These are phyloP conservation scores for Aspergillus diversus DNA, from an alignment of 495 filamentous ascomycete genomes.

Conservation along the genomic window DNA sequence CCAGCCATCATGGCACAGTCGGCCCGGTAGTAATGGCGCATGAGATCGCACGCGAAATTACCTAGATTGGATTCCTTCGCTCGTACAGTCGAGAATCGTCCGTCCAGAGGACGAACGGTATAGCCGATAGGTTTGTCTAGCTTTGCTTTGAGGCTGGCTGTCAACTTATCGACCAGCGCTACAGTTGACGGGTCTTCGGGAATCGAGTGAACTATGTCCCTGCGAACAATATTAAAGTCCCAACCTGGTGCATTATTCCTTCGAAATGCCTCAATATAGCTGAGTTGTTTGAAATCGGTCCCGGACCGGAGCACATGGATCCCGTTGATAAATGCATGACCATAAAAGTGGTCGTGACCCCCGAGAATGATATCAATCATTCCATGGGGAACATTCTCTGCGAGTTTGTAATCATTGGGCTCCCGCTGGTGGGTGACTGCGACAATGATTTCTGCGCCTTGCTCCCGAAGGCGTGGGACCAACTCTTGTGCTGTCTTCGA, in stretches of 20 bases:
- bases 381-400: slow-evolving; percentile 64
- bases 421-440: slow-evolving; percentile 84
- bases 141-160: slow-evolving; percentile 69
- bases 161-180: slow-evolving; percentile 66
- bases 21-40: slow-evolving; percentile 76
- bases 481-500: slow-evolving; percentile 70
- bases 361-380: slow-evolving; percentile 83
- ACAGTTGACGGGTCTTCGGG: slow-evolving; percentile 60
- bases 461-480: slow-evolving; percentile 66
- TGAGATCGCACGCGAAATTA: slow-evolving; percentile 89
- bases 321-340: slow-evolving; percentile 72
- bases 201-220: slow-evolving; percentile 70
- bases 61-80: slow-evolving; percentile 78
- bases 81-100: slow-evolving; percentile 81
- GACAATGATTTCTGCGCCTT: slow-evolving; percentile 81
- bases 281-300: slow-evolving; percentile 87
- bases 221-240: slow-evolving; percentile 76
- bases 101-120: slow-evolving; percentile 78
- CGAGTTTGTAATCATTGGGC: slow-evolving; percentile 83
- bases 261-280: slow-evolving; percentile 77
- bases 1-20: slow-evolving; percentile 86
- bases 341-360: slow-evolving; percentile 89
- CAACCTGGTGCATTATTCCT: slow-evolving; percentile 55
- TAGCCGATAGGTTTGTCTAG: slow-evolving; percentile 84
- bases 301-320: slow-evolving; percentile 82